Conservation (phyloP, 768 basidiomycete genomes). For the Tulasnella sp. region DNA sequence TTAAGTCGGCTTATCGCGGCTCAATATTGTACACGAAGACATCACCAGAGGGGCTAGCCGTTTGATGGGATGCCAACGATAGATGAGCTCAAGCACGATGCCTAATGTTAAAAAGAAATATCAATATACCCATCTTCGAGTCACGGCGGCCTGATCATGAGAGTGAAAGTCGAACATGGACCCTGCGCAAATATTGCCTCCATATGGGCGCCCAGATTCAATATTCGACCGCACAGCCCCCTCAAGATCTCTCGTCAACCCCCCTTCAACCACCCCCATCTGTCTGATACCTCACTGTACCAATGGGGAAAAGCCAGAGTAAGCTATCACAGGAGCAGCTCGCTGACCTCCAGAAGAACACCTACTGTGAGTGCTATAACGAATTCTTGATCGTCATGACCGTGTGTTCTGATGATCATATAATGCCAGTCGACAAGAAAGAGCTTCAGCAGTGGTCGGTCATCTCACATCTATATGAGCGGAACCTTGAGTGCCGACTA, state of each 20-base stretch:
- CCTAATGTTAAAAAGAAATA: no score
- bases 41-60: no score
- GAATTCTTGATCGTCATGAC: slow-evolving; percentile 16
- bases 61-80: no score
- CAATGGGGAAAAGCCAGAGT: slow-evolving; percentile 95
- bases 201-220: not conserved
- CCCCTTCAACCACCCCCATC: not conserved
- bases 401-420: slow-evolving; percentile 5
- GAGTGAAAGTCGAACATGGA: not conserved
- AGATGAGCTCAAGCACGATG: no score
- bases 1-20: no score
- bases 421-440: slow-evolving; percentile 73
- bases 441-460: slow-evolving; percentile 87
- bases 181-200: not conserved
- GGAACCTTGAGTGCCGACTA: no score
- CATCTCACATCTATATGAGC: not conserved
- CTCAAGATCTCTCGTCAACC: not conserved
- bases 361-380: slow-evolving; percentile 64
- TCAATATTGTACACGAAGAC: no score
- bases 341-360: slow-evolving; percentile 91
- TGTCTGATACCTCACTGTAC: slow-evolving; percentile 19
- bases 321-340: slow-evolving; percentile 93
- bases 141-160: not conserved
- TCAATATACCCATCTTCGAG: no score
- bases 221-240: not conserved